Conservation (phyloP, 305 asterid species). For the Caryopteris hybrid region DNA sequence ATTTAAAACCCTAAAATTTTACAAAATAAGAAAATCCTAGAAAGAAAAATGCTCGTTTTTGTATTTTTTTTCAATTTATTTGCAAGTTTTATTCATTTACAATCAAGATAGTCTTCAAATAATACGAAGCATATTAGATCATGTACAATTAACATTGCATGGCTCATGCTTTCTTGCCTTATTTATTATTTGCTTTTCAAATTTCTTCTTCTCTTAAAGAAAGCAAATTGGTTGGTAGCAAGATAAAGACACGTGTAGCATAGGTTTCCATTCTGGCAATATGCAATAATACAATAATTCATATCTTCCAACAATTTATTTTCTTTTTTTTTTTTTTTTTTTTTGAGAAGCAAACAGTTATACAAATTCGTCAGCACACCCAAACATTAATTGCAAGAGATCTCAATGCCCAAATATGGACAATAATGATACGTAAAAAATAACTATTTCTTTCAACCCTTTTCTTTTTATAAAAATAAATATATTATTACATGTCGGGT, state of each 20-base stretch:
- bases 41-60: no score
- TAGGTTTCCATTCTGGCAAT: conserved; percentile 16
- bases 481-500: background rate
- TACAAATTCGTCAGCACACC: conserved; percentile 30
- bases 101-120: no score
- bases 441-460: conserved; percentile 10
- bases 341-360: conserved; percentile 19
- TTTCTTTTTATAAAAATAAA: background rate
- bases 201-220: background rate
- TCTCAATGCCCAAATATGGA: conserved; percentile 21
- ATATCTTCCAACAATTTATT: background rate
- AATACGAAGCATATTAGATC: no score
- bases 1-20: no score
- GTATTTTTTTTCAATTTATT: no score
- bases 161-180: no score
- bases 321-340: background rate
- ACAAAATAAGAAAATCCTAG: no score
- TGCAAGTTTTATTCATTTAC: no score
- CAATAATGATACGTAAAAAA: conserved; percentile 8
- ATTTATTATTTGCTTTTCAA: no score
- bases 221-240: conserved; percentile 2
- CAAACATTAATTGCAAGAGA: conserved; percentile 46
- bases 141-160: no score
- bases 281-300: conserved; percentile 4
- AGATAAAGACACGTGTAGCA: conserved; percentile 10